Conservation (phyloP, 345 rosid genomes). For the Arabis hirsuta region DNA sequence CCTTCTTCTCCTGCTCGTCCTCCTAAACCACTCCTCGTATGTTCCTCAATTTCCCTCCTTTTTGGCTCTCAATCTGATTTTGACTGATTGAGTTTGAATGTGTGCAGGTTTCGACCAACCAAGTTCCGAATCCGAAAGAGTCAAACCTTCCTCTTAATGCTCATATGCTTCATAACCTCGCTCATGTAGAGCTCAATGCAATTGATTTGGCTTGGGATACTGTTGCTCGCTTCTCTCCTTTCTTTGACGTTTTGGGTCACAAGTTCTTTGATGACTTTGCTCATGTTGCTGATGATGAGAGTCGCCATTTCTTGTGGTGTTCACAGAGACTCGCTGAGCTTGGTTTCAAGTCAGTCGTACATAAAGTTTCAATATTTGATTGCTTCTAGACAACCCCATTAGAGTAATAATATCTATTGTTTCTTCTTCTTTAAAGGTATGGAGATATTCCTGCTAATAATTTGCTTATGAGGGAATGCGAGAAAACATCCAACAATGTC, state of each 20-base stretch:
- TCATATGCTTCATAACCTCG: slow-evolving; percentile 87
- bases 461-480: slow-evolving; percentile 86
- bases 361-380: slow-evolving; percentile 12
- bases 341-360: slow-evolving; percentile 70
- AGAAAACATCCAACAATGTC: slow-evolving; percentile 76
- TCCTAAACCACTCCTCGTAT: slow-evolving; percentile 66
- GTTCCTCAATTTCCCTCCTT: slow-evolving; percentile 29
- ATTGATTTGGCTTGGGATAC: slow-evolving; percentile 99
- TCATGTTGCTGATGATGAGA: slow-evolving; percentile 96
- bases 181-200: slow-evolving; percentile 95
- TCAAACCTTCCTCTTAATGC: slow-evolving; percentile 90
- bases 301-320: slow-evolving; percentile 95
- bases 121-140: slow-evolving; percentile 71
- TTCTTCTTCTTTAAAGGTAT: slow-evolving; percentile 51
- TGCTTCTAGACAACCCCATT: background rate
- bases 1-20: slow-evolving; percentile 85
- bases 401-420: background rate
- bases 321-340: slow-evolving; percentile 88
- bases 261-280: slow-evolving; percentile 91
- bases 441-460: slow-evolving; percentile 98
- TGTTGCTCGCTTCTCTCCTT: slow-evolving; percentile 86
- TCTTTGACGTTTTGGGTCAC: slow-evolving; percentile 58
- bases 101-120: slow-evolving; percentile 70
- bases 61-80: background rate
- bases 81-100: background rate